Evolutionary conservation across 495 filamentous ascomycete genomes (phyloP).

Genomic region (Mytilinidion resinicola): DNA sequence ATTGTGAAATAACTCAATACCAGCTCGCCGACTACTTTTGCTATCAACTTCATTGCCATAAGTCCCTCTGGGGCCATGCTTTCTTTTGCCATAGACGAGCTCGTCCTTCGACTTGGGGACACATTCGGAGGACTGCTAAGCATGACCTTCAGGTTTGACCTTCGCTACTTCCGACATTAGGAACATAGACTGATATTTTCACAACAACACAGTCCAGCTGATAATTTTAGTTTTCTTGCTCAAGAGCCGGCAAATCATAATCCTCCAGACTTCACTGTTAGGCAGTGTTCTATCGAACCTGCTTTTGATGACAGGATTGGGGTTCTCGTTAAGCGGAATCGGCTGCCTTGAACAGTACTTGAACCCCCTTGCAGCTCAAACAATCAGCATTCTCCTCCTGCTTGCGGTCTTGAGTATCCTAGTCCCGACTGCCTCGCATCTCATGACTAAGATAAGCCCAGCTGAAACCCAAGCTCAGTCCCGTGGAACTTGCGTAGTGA

Average conservation of each 20-base stretch:
- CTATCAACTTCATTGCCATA: slow-evolving; percentile 22
- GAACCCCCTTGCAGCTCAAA: slow-evolving; percentile 3
- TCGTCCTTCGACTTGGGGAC: background rate
- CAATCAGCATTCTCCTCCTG: slow-evolving; percentile 6
- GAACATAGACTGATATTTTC: background rate
- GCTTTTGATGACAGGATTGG: slow-evolving; percentile 19
- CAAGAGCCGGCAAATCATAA: slow-evolving; percentile 3
- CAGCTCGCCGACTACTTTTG: slow-evolving; percentile 6
- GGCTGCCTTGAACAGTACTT: slow-evolving; percentile 14
- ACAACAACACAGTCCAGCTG: slow-evolving; percentile 21
- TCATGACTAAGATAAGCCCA: background rate
- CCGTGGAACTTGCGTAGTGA: slow-evolving; percentile 27
- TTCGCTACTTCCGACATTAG: background rate
- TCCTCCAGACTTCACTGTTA: slow-evolving; percentile 20
- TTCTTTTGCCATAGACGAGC: background rate
- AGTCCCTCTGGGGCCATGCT: background rate
- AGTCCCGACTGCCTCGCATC: slow-evolving; percentile 3
- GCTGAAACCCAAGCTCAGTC: slow-evolving; percentile 14
- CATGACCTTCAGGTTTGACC: slow-evolving; percentile 7
- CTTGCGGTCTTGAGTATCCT: slow-evolving; percentile 3
- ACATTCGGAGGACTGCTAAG: background rate
- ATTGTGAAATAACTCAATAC: slow-evolving; percentile 18
- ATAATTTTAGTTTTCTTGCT: slow-evolving; percentile 21
- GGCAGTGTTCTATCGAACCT: slow-evolving; percentile 20
- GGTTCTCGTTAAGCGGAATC: slow-evolving; percentile 21